Conservation (phyloP, 2,329 filamentous ascomycete species). For the Fusarium fujikuroi region DNA sequence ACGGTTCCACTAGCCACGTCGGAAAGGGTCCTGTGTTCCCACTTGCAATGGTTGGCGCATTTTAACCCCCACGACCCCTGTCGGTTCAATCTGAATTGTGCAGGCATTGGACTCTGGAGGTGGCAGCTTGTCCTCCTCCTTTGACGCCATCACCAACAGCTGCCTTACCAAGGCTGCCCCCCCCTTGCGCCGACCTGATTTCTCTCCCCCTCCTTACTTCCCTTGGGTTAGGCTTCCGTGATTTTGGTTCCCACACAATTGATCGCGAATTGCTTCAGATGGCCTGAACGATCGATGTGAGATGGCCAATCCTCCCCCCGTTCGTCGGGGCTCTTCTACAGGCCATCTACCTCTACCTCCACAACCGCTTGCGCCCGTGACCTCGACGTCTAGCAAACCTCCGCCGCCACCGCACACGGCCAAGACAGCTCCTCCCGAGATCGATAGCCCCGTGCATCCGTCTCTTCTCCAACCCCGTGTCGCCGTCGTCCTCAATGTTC, state of each 20-base stretch:
- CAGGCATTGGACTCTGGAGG: not conserved
- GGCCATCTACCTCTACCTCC: conserved; percentile 39
- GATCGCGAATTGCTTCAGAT: conserved; percentile 27
- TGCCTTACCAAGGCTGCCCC: conserved; percentile 5
- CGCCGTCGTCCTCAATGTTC: conserved; percentile 80
- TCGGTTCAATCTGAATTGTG: conserved; percentile 17
- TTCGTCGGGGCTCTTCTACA: conserved; percentile 41
- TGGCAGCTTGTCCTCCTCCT: conserved; percentile 23
- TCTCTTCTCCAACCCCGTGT: conserved; percentile 78
- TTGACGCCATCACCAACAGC: conserved; percentile 41
- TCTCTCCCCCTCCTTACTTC: not conserved
- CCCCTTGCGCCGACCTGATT: conserved; percentile 17
- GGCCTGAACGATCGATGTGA: conserved; percentile 41
- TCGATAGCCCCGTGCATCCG: conserved; percentile 40
- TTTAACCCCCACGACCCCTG: conserved; percentile 30
- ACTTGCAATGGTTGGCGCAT: conserved; percentile 20
- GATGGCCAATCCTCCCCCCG: conserved; percentile 44
- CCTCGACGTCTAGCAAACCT: conserved; percentile 18
- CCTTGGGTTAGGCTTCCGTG: not conserved
- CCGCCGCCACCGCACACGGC: conserved; percentile 3
- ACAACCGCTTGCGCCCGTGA: conserved; percentile 31
- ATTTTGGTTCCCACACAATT: not conserved
- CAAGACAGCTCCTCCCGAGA: conserved; percentile 8
- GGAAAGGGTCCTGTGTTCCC: conserved; percentile 18
- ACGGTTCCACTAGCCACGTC: conserved; percentile 27